phyloP scores from a whole-genome alignment of 371 early-diverging fungal species.

The Capillidium rhysosporum region DNA sequence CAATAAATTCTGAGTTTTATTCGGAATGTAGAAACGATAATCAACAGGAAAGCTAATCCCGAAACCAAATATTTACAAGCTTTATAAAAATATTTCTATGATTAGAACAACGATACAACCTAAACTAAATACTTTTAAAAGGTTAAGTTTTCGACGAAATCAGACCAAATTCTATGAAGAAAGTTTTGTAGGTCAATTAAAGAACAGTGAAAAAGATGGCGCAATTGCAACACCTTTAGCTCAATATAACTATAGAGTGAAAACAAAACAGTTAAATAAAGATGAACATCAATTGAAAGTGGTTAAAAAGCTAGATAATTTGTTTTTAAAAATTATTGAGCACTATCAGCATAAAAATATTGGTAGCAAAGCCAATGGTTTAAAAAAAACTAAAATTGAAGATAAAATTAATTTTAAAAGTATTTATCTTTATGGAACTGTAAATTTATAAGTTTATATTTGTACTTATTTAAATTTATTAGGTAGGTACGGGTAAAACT shows the following conservation, averaged over 20 bases:
- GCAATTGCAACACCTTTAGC: not conserved
- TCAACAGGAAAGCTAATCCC: not conserved
- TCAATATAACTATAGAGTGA: not conserved
- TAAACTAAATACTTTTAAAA: not conserved
- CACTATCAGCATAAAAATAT: not conserved
- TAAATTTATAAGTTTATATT: not conserved
- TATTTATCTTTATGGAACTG: not conserved
- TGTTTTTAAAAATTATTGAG: not conserved
- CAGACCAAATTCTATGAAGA: not conserved
- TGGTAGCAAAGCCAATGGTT: not conserved
- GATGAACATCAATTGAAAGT: not conserved
- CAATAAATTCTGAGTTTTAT: not conserved
- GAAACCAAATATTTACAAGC: not conserved
- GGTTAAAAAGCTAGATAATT: not conserved
- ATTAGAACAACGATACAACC: not conserved
- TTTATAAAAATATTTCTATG: no score
- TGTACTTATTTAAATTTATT: not conserved
- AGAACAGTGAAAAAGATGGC: not conserved
- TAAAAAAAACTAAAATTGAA: not conserved
- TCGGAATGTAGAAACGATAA: not conserved
- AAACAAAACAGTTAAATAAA: not conserved
- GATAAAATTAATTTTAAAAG: not conserved
- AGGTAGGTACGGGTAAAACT: conserved; percentile 68
- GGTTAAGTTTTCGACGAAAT: not conserved
- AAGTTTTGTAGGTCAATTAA: no score